Evolutionary conservation across 2,329 filamentous ascomycete species (phyloP).

Genomic region (Claviceps sp.): DNA sequence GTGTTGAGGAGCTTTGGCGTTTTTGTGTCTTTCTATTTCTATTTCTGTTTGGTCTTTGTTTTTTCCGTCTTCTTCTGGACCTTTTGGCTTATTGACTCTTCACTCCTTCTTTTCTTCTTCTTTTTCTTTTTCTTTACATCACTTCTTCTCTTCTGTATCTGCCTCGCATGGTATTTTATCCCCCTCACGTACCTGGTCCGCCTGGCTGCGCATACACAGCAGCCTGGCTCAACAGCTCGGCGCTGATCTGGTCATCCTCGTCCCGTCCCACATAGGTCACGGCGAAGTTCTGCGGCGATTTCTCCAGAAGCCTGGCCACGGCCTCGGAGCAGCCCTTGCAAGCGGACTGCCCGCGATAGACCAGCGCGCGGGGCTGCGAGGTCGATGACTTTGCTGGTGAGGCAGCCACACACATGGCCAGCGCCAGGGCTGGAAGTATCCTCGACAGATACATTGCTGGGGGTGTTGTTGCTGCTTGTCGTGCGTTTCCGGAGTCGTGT

Average conservation of each 20-base stretch:
- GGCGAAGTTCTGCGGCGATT: constrained; percentile 9
- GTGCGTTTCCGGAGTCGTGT: too few relatives aligned
- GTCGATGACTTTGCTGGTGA: not conserved
- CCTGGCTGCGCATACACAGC: constrained; percentile 10
- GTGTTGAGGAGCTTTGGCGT: too few relatives aligned
- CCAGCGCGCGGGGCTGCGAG: constrained; percentile 6
- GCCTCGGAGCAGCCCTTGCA: constrained; percentile 10
- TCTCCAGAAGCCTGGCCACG: constrained; percentile 10
- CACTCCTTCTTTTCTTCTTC: too few relatives aligned
- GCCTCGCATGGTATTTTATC: too few relatives aligned
- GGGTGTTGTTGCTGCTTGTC: not conserved
- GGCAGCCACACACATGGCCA: not conserved
- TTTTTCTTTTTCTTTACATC: too few relatives aligned
- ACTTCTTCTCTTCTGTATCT: too few relatives aligned
- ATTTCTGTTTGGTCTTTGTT: too few relatives aligned
- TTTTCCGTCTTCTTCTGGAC: too few relatives aligned
- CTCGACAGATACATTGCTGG: not conserved
- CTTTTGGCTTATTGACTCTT: too few relatives aligned
- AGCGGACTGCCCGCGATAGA: constrained; percentile 10
- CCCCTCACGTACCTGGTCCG: constrained; percentile 2
- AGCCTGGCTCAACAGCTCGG: constrained; percentile 6
- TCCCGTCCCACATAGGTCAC: constrained; percentile 10
- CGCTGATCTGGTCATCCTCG: constrained; percentile 7
- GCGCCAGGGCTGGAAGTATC: not conserved
- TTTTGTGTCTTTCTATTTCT: too few relatives aligned